Base-by-base conservation (phyloP, 768 basidiomycete genomes). In the Termitomyces sp. region DNA sequence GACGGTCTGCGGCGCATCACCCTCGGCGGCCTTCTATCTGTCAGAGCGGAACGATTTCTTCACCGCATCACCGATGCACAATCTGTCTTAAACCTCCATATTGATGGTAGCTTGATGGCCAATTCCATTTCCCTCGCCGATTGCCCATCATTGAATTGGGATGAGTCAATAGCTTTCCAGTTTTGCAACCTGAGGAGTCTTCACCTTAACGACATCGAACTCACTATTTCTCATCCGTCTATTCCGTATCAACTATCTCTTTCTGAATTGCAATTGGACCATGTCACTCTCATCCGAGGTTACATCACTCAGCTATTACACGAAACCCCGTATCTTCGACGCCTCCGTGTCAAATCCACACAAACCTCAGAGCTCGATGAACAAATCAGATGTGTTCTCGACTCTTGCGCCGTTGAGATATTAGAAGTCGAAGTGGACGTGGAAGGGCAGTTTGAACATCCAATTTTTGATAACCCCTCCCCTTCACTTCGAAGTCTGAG, bases 131-230 rank as follows among this genome's bases (percentile, higher is more conserved):
- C 66, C 24, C 57, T 71, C 36, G 59, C 59, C 50, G 51, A 60
- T 18, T 65, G 59, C 26, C 70, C 79, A 1, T 79, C 79, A 18
- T 64, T 85, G 61, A 76, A 78, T 60, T 84, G 82, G 82, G 80
- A 83, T 62, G 80, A 83, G 52, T 68, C 67, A 37, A 65, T 82
- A n/a, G 70, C 74, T 2, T 75, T 72, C 67, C 73, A 70, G 46
- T 82, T 84, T 60, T 68, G 74, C 9, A 72, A 66, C 55, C 72
- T 84, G 31, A 69, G 65, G 59, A 72, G 63, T 42, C 71, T 85
- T 55, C 71, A 71, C 36, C 67, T 84, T 31, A 74, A 73, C 34
- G 63, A 75, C 58, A 62, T 81, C 24, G 73, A 78, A 47, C 73
- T 83, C 46, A 74, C 77, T 50, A 70, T 83, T 46, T 63, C 71